Percentiles rank a stretch among this genome's conserved stretches.
These are phyloP conservation scores for Trichoderma parareesei DNA, from an alignment of 495 filamentous ascomycete species.

Conservation along the genomic window DNA sequence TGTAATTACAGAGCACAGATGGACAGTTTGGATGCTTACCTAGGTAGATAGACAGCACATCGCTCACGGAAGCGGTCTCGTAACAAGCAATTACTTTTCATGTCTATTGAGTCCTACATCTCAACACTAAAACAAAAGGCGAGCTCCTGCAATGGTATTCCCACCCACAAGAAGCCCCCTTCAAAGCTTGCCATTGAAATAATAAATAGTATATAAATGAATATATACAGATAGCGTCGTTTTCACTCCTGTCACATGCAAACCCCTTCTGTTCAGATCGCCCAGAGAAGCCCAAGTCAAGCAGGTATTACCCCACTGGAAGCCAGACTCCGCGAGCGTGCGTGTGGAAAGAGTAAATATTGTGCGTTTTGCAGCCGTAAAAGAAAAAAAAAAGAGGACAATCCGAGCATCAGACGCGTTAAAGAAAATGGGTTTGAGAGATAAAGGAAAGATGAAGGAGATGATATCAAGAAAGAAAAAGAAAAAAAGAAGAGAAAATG, in stretches of 20 bases:
- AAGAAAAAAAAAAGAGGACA: slow-evolving; percentile 9
- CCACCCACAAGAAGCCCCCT: background rate
- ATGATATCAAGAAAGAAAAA: slow-evolving; percentile 12
- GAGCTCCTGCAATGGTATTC: background rate
- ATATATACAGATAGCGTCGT: slow-evolving; percentile 7
- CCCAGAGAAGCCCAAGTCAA: background rate
- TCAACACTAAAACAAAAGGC: background rate
- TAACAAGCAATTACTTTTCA: background rate
- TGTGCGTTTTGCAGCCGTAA: slow-evolving; percentile 11
- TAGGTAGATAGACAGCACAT: background rate
- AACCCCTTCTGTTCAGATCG: background rate
- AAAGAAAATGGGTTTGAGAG: slow-evolving; percentile 13
- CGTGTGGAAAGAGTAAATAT: slow-evolving; percentile 10
- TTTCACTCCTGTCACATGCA: slow-evolving; percentile 9
- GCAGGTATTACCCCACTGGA: slow-evolving; percentile 5
- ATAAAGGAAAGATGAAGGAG: slow-evolving; percentile 1
- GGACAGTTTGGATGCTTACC: no score
- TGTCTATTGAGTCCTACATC: slow-evolving; percentile 1
- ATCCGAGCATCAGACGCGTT: slow-evolving; percentile 7
- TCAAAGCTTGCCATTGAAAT: background rate
- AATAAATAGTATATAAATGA: slow-evolving; percentile 5
- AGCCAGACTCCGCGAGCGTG: background rate
- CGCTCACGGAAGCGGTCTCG: background rate
- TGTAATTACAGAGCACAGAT: background rate
- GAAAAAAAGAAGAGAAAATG: background rate